Conservation (phyloP, 495 filamentous ascomycete species). For the Penicillium coffeae region DNA sequence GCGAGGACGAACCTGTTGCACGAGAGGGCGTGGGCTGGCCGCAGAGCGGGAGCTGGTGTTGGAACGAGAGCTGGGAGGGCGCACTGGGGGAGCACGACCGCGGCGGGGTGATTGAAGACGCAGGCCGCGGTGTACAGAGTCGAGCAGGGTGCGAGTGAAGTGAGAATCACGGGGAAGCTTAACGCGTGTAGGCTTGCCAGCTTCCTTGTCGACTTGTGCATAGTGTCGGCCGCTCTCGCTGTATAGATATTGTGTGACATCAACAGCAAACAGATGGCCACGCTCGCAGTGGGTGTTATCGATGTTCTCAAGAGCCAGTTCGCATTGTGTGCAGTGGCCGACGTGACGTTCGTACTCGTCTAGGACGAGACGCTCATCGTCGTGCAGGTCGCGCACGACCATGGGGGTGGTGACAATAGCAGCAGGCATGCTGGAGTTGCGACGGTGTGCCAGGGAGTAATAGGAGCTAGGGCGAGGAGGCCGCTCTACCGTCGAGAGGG, state of each 20-base stretch:
- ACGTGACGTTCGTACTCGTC: slow-evolving; percentile 19
- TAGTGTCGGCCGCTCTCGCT: slow-evolving; percentile 43
- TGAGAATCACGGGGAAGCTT: slow-evolving; percentile 43
- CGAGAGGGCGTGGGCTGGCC: slow-evolving; percentile 8
- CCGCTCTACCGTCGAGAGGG: slow-evolving; percentile 18
- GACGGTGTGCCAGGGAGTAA: slow-evolving; percentile 19
- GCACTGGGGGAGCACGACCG: slow-evolving; percentile 15
- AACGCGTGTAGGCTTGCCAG: slow-evolving; percentile 39
- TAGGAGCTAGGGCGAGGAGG: slow-evolving; percentile 16
- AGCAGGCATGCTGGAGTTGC: slow-evolving; percentile 34
- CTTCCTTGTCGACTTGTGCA: slow-evolving; percentile 46
- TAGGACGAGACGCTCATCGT: slow-evolving; percentile 35
- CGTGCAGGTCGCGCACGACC: slow-evolving; percentile 39
- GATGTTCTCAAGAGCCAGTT: slow-evolving; percentile 32
- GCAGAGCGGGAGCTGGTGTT: not conserved
- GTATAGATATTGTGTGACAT: slow-evolving; percentile 50
- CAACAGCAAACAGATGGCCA: slow-evolving; percentile 42
- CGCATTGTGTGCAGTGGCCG: slow-evolving; percentile 39
- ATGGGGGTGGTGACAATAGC: slow-evolving; percentile 22
- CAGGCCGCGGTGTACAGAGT: slow-evolving; percentile 47
- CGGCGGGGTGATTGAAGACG: slow-evolving; percentile 23
- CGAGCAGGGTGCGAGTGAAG: slow-evolving; percentile 40
- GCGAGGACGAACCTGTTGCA: slow-evolving; percentile 15
- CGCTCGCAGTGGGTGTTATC: slow-evolving; percentile 44
- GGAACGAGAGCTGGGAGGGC: not conserved